These are phyloP conservation scores for Aurinia saxatilis DNA, from an alignment of 345 rosid species.

Conservation along the genomic window DNA sequence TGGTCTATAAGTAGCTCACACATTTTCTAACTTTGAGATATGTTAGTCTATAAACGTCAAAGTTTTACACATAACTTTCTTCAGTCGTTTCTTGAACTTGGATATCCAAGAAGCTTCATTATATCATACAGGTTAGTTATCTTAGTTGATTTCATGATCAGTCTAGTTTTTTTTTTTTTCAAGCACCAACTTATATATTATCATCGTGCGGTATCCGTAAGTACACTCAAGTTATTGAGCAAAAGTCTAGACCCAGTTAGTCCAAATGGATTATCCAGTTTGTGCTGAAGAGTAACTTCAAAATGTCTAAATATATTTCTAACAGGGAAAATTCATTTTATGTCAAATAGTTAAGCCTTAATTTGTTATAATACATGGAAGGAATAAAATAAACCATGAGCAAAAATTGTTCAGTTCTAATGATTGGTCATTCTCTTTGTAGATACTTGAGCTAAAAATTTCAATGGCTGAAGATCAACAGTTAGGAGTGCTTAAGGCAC, in stretches of 20 bases:
- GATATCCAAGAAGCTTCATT: neutral
- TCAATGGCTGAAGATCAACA: conserved; percentile 20
- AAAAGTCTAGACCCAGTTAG: too few species aligned
- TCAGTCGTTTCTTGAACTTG: neutral
- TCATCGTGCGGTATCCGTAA: too few species aligned
- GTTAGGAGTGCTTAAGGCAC: conserved; percentile 22
- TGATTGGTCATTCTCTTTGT: neutral
- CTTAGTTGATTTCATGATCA: neutral
- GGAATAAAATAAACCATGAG: neutral
- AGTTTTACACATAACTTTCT: conserved; percentile 7
- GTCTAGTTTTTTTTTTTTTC: neutral
- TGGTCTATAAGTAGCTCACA: conserved; percentile 12
- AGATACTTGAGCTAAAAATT: neutral
- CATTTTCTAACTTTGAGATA: conserved; percentile 10
- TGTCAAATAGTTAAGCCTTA: neutral
- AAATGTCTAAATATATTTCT: too few species aligned
- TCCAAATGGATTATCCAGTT: too few species aligned
- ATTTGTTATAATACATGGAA: neutral
- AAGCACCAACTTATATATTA: neutral
- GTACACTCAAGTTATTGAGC: too few species aligned
- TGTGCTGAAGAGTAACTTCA: neutral
- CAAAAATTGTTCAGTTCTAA: neutral
- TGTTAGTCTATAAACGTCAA: neutral
- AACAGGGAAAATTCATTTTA: neutral
- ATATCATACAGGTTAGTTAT: neutral